A percentile compares a stretch with the other conserved stretches of the same genome.
Conservation (phyloP, 148 eudicot genomes). For the Heliosperma pusillum region DNA sequence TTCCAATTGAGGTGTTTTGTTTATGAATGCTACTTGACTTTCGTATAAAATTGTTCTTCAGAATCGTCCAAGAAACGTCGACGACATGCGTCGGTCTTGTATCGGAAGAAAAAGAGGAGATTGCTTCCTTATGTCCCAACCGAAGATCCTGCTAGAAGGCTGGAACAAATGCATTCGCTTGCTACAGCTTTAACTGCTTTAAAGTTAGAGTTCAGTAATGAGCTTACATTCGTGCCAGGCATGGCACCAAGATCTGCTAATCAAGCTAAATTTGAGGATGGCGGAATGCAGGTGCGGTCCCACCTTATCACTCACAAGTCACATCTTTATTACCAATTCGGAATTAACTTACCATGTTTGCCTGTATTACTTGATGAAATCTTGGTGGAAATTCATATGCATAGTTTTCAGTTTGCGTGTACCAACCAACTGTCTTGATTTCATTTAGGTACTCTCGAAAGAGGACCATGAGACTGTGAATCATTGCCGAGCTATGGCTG, state of each 20-base stretch:
- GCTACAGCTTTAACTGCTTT: conserved; percentile 63
- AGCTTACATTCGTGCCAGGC: conserved; percentile 56
- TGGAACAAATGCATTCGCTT: conserved; percentile 76
- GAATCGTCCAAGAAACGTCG: conserved; percentile 74
- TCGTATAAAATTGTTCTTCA: conserved; percentile 15
- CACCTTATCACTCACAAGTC: neutral
- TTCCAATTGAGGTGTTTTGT: neutral
- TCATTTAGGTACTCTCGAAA: conserved; percentile 61
- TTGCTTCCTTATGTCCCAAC: conserved; percentile 57
- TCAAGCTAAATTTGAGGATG: conserved; percentile 62
- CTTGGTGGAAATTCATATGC: neutral
- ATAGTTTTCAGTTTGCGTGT: too few species aligned
- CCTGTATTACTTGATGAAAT: neutral
- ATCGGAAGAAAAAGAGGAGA: conserved; percentile 63
- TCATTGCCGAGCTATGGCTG: conserved; percentile 59
- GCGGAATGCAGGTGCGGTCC: conserved; percentile 80
- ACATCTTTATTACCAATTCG: neutral
- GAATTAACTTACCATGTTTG: neutral
- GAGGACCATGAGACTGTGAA: conserved; percentile 68
- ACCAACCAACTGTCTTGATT: neutral
- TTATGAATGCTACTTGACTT: conserved; percentile 11
- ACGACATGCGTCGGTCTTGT: conserved; percentile 53
- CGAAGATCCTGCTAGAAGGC: conserved; percentile 50
- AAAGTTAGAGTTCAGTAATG: conserved; percentile 58
- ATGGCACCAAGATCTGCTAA: conserved; percentile 90